Percentiles rank a stretch among this genome's conserved stretches.
Conservation (phyloP, 371 early-diverging fungal species). For the Mucor lusitanicus region DNA sequence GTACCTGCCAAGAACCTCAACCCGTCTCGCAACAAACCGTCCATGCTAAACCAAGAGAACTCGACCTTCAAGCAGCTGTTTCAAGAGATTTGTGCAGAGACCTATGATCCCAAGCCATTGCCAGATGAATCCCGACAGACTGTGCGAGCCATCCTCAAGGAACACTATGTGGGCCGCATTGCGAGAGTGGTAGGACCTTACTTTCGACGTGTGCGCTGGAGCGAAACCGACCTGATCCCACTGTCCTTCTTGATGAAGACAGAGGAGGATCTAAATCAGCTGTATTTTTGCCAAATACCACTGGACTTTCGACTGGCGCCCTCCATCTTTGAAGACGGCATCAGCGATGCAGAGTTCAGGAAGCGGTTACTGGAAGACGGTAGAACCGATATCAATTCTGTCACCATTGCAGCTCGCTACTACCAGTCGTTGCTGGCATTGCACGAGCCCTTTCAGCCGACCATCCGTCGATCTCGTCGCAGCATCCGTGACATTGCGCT, state of each 20-base stretch:
- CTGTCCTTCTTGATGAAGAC: slow-evolving; percentile 26
- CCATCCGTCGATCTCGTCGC: slow-evolving; percentile 4
- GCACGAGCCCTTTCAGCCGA: slow-evolving; percentile 38
- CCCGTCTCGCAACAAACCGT: not conserved
- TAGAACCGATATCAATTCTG: slow-evolving; percentile 22
- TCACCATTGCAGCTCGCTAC: slow-evolving; percentile 23
- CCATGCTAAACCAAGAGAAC: not conserved
- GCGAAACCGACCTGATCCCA: slow-evolving; percentile 24
- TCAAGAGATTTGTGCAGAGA: not conserved
- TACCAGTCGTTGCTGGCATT: slow-evolving; percentile 29
- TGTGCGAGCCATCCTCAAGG: slow-evolving; percentile 26
- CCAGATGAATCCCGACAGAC: slow-evolving; percentile 26
- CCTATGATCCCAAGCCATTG: slow-evolving; percentile 13
- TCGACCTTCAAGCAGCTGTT: not conserved
- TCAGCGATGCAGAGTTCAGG: slow-evolving; percentile 31
- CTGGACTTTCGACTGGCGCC: slow-evolving; percentile 17
- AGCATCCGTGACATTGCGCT: not conserved
- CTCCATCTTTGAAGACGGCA: slow-evolving; percentile 30
- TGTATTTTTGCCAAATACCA: slow-evolving; percentile 26
- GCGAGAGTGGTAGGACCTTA: slow-evolving; percentile 12
- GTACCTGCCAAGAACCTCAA: slow-evolving; percentile 15
- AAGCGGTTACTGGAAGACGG: slow-evolving; percentile 20
- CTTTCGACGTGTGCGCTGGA: slow-evolving; percentile 22
- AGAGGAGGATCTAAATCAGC: slow-evolving; percentile 23
- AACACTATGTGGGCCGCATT: slow-evolving; percentile 16